Evolutionary conservation across 306 rosid species (phyloP).

Genomic region (Vigna mungo): DNA sequence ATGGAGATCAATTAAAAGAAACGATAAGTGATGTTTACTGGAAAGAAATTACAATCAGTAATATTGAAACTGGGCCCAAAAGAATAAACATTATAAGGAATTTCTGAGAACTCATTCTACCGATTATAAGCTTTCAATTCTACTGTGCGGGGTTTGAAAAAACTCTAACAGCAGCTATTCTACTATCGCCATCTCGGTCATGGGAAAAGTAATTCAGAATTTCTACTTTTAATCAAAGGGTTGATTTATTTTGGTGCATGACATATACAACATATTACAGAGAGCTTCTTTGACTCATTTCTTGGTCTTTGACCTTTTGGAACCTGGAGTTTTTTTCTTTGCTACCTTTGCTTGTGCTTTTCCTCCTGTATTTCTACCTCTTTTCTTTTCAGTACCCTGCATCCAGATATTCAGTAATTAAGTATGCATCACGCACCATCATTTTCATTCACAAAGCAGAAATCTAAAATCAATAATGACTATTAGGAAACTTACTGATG

Average conservation of each 20-base stretch:
- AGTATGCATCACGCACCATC: constrained; percentile 25
- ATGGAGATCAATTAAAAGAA: constrained; percentile 35
- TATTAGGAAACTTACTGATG: constrained; percentile 60
- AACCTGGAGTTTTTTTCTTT: constrained; percentile 69
- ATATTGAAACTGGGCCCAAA: constrained; percentile 24
- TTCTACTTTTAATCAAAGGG: constrained; percentile 39
- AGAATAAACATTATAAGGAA: constrained; percentile 27
- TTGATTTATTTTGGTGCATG: constrained; percentile 9
- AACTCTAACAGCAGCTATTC: constrained; percentile 32
- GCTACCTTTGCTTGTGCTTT: constrained; percentile 74
- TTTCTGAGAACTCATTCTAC: constrained; percentile 31
- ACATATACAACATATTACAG: constrained; percentile 22
- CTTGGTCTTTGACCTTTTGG: constrained; percentile 75
- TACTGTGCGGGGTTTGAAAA: constrained; percentile 24
- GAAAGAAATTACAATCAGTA: constrained; percentile 15
- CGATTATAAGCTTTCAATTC: constrained; percentile 16
- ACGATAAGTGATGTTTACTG: constrained; percentile 25
- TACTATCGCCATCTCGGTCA: constrained; percentile 22
- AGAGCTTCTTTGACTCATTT: constrained; percentile 54
- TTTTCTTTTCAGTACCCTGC: constrained; percentile 79
- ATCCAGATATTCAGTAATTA: constrained; percentile 44
- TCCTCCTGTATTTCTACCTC: constrained; percentile 71
- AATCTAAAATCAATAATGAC: constrained; percentile 32
- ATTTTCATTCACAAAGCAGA: constrained; percentile 30
- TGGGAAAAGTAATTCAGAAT: constrained; percentile 23